Conservation (phyloP, 768 basidiomycete species). For the Rhizopogon roseolus region DNA sequence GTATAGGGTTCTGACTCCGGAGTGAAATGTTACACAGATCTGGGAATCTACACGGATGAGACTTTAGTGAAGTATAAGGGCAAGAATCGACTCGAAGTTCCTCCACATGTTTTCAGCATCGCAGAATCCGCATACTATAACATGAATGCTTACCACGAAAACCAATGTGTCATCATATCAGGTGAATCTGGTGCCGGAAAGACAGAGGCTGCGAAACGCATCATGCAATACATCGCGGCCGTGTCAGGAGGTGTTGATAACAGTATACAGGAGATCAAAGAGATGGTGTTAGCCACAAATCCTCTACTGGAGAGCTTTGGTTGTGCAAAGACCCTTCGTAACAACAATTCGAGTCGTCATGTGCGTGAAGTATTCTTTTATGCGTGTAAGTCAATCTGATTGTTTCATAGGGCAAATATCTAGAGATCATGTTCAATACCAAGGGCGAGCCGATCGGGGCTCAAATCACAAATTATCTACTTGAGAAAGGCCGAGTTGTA, state of each 20-base stretch:
- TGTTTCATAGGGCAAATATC: slow-evolving; percentile 82
- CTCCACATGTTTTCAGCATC: slow-evolving; percentile 96
- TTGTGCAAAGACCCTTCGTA: slow-evolving; percentile 96
- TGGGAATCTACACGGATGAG: slow-evolving; percentile 96
- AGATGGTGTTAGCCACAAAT: slow-evolving; percentile 99
- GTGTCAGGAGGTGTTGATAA: slow-evolving; percentile 86
- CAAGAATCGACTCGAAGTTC: slow-evolving; percentile 97
- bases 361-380: slow-evolving; percentile 44
- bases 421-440: slow-evolving; percentile 98
- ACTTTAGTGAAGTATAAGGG: slow-evolving; percentile 82
- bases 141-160: slow-evolving; percentile 99
- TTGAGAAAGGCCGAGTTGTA: slow-evolving; percentile 96
- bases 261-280: slow-evolving; percentile 96
- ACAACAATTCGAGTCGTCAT: slow-evolving; percentile 98
- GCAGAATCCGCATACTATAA: slow-evolving; percentile 98
- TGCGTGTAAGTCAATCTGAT: background rate
- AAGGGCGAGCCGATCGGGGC: slow-evolving; percentile 94
- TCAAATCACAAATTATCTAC: slow-evolving; percentile 95
- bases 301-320: slow-evolving; percentile 97
- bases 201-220: slow-evolving; percentile 97
- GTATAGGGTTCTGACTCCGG: slow-evolving; percentile 4
- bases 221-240: slow-evolving; percentile 99
- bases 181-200: slow-evolving; percentile 99
- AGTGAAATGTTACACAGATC: slow-evolving; percentile 47
- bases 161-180: slow-evolving; percentile 99